A percentile compares a stretch with the other conserved stretches of the same genome.
phyloP scores from a whole-genome alignment of 169 alveolate genomes.

The Plasmodium vivax region DNA sequence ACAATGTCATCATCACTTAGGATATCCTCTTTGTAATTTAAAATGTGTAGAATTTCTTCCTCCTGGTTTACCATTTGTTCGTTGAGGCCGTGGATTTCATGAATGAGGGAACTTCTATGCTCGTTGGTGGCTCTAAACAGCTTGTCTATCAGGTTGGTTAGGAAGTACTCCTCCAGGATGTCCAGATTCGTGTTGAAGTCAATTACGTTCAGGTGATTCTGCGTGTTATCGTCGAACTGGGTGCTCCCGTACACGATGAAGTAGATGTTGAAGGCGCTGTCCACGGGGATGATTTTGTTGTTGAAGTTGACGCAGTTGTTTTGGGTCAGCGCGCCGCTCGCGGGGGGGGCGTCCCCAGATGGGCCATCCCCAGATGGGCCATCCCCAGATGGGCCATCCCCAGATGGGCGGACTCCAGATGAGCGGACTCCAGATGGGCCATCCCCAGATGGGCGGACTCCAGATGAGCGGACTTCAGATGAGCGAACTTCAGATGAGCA shows the following conservation, averaged over 20 bases:
- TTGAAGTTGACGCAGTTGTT: constrained; percentile 58
- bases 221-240: constrained; percentile 48
- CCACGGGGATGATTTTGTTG: constrained; percentile 45
- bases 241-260: constrained; percentile 50
- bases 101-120: constrained; percentile 23
- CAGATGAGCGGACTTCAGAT: too few species aligned
- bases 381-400: too few species aligned
- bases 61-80: constrained; percentile 32
- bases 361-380: too few species aligned
- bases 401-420: too few species aligned
- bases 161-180: constrained; percentile 66
- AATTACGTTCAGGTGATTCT: constrained; percentile 33
- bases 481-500: too few species aligned
- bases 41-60: constrained; percentile 52
- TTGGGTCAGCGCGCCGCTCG: not conserved
- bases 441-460: too few species aligned
- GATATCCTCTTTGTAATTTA: constrained; percentile 63
- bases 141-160: constrained; percentile 43
- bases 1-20: constrained; percentile 65
- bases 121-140: constrained; percentile 20
- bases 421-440: too few species aligned
- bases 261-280: constrained; percentile 31
- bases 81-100: constrained; percentile 55
- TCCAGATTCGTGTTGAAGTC: constrained; percentile 52
- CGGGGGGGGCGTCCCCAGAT: not conserved